Evolutionary conservation across 441 rosid genomes (phyloP).

Genomic region (Jatropha multifida): DNA sequence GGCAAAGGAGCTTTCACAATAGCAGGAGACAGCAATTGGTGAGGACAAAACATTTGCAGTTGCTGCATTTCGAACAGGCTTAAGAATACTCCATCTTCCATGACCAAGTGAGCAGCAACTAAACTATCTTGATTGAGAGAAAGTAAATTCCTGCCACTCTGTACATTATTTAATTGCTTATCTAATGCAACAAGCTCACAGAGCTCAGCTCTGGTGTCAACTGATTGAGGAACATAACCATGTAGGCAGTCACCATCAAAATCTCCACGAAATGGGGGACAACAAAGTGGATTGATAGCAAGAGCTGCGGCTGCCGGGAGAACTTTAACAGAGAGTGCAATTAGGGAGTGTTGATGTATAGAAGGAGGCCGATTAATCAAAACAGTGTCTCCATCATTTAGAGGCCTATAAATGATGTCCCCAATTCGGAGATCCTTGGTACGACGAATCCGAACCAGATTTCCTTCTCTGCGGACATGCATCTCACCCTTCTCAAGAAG

Average conservation of each 20-base stretch:
- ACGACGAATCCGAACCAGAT: conserved; percentile 42
- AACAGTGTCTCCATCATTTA: conserved; percentile 74
- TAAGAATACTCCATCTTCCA: conserved; percentile 54
- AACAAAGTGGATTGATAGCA: conserved; percentile 84
- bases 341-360: conserved; percentile 90
- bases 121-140: conserved; percentile 85
- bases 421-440: conserved; percentile 56
- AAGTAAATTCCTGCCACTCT: conserved; percentile 81
- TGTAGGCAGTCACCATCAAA: conserved; percentile 98
- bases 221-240: conserved; percentile 90
- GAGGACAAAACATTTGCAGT: conserved; percentile 71
- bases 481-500: conserved; percentile 66
- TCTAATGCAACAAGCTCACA: conserved; percentile 82
- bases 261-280: conserved; percentile 92
- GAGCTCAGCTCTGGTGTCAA: conserved; percentile 76
- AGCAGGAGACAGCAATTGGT: conserved; percentile 45
- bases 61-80: conserved; percentile 71
- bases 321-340: conserved; percentile 70
- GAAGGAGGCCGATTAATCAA: conserved; percentile 95
- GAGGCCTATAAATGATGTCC: conserved; percentile 64
- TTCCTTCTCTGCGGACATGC: conserved; percentile 63
- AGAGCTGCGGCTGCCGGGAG: conserved; percentile 73
- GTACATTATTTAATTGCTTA: conserved; percentile 69
- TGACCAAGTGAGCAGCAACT: conserved; percentile 68
- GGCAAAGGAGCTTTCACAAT: conserved; percentile 48